Evolutionary conservation across 805 yeast genomes (phyloP), one percentile per base, ranked within the genome.

Genomic region (Yarrowia sp.): DNA sequence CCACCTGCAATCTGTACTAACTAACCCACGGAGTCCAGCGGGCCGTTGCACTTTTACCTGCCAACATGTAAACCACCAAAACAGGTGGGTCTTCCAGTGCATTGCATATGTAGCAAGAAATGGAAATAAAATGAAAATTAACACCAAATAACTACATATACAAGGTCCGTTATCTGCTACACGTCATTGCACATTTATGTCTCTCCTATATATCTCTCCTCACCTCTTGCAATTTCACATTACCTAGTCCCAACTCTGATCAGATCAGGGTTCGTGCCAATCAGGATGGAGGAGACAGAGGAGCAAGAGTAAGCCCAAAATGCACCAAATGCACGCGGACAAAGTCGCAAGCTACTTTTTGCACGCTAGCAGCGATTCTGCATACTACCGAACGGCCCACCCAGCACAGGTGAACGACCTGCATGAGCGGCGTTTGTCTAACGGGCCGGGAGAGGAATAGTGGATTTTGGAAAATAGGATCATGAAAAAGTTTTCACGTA

Each of bases 21-120:
- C n/a, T n/a, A n/a, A n/a, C n/a, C n/a, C n/a, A n/a, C 52, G 52
- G 52, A 46, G 52, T 9, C 52, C 52, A 46, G 28, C 52, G 52
- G 52, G 52, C 52, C 52, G 52, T 46, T 46, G 24, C 9, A 24
- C 46, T 41, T 36, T 8, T n/a, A 17, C 16, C 5, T 5, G 6
- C 4, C 2, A 3, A 16, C 26, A 19, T 40, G 44, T 40, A 12
- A n/a, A 12, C 44, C 10, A 9, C 12, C 41, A 16, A 38, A 17
- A 38, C 41, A 9, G 48, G 48, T 43, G 48, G 48, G 32, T 24
- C 48, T 2, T 32, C 22, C 8, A 10, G 12, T 24, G 46, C 46
- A 41, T 41, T 5, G 12, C 24, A 40, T 11, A n/a, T n/a, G n/a
- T n/a, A n/a, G n/a, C n/a, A n/a, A n/a, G n/a, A n/a, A n/a, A n/a